Conservation (phyloP, 2,329 filamentous ascomycete species). For the Exophiala lecanii-corni region DNA sequence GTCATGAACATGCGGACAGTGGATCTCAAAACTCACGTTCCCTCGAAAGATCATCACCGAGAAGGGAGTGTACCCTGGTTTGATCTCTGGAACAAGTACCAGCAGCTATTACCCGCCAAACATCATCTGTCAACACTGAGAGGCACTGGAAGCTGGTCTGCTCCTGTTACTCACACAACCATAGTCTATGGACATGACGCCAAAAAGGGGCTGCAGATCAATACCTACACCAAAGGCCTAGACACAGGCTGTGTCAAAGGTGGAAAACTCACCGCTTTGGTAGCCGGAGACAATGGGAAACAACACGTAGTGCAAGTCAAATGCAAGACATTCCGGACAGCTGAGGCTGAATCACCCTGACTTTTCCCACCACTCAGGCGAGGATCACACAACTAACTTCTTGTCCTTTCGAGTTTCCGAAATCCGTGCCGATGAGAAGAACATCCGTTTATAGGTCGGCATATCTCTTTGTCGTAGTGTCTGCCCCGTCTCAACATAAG, state of each 20-base stretch:
- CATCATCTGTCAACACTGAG: constrained; percentile 5
- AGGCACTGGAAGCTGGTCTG: constrained; percentile 4
- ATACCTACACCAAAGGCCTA: constrained; percentile 73
- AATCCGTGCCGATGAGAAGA: too few species aligned
- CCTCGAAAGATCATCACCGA: constrained; percentile 42
- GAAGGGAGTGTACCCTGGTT: constrained; percentile 61
- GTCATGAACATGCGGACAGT: constrained; percentile 92
- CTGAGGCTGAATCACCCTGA: neutral
- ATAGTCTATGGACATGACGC: constrained; percentile 88
- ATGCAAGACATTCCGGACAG: constrained; percentile 26
- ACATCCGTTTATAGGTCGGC: neutral
- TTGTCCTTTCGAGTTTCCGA: too few species aligned
- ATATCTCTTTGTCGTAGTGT: too few species aligned
- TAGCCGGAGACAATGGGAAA: constrained; percentile 58
- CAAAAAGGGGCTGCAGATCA: constrained; percentile 61
- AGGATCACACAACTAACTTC: too few species aligned
- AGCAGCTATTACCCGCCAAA: constrained; percentile 29
- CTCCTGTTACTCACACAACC: constrained; percentile 43
- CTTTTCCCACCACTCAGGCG: neutral
- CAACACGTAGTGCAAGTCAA: constrained; percentile 39
- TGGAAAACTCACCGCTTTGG: constrained; percentile 67
- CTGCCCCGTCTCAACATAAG: too few species aligned
- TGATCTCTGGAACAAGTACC: constrained; percentile 53
- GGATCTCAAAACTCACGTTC: constrained; percentile 57
- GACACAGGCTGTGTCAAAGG: constrained; percentile 80